Evolutionary conservation across 108 stramenopile species (phyloP).

Genomic region (Stephanodiscus triporus): DNA sequence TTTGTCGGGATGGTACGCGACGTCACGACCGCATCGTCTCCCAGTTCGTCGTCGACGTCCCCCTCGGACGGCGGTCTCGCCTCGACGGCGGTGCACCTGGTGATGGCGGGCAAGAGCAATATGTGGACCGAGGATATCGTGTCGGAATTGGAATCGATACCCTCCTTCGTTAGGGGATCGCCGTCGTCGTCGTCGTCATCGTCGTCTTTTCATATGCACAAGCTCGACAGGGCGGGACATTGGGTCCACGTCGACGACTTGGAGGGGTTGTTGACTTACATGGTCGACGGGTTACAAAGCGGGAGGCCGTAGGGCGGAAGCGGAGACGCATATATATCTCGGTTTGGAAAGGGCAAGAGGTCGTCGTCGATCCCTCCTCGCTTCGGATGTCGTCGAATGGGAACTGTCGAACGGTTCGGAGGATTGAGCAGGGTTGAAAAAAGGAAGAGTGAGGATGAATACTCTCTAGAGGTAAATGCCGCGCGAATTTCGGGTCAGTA

Average conservation of each 20-base stretch:
- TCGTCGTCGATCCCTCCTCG: no score
- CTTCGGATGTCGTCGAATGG: no score
- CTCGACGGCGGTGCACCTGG: constrained; percentile 52
- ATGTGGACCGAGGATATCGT: constrained; percentile 65
- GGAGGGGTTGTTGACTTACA: constrained; percentile 60
- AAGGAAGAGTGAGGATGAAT: no score
- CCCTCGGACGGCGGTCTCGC: background rate
- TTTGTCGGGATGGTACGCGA: constrained; percentile 54
- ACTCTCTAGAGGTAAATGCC: no score
- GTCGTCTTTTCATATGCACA: constrained; percentile 60
- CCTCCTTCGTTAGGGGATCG: constrained; percentile 23
- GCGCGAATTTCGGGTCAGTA: no score
- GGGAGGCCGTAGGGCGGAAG: no score
- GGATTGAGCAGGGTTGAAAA: no score
- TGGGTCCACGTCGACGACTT: constrained; percentile 92
- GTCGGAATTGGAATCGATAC: constrained; percentile 40
- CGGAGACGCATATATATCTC: no score
- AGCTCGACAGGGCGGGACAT: constrained; percentile 82
- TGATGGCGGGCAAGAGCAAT: constrained; percentile 78
- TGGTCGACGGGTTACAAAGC: constrained; percentile 26
- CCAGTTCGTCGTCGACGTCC: no score
- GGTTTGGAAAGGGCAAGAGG: no score
- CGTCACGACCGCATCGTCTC: constrained; percentile 22
- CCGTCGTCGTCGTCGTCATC: constrained; percentile 1
- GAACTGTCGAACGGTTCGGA: no score